Evolutionary conservation across 2,329 filamentous ascomycete species (phyloP), one percentile per base, ranked within the genome.

Genomic region (Colletotrichum simmondsii): DNA sequence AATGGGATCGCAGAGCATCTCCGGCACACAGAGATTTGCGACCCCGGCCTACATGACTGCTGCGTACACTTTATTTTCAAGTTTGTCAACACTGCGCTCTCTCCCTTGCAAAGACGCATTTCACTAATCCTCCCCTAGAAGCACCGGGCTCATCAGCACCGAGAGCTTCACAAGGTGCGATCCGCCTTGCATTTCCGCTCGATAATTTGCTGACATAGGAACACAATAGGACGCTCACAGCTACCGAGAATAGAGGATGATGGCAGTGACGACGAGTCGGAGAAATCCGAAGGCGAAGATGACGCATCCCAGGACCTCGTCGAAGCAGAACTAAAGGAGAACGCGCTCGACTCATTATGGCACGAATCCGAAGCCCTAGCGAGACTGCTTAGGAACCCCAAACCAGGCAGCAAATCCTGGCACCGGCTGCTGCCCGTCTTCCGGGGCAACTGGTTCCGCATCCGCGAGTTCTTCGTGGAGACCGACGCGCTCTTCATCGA

Each of bases 401-500:
- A 74, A 6, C 53, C 59, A 4, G 35, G 24, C 3, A 65, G 37
- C 4, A 72, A 65, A 6, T 16, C 28, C 37, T 71, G 72, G 61
- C 57, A 37, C 12, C 22, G 24, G 22, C 54, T 74, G 30, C 49
- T 72, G 28, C 32, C 35, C 3, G 52, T 75, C 26, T 52, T 68
- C 53, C 67, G 77, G 59, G 74, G 74, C 16, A 65, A 76, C 8
- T 81, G 82, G 66, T 72, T 74, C 32, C 72, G 69, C 35, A 75
- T 79, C 35, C 77, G 78, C 7, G 71, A 76, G 8, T 72, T 77
- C 35, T 83, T 79, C 62, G 73, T 76, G 14, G 65, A 70, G 6
- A 35, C 68, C 2, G 64, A 71, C 5, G 71, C 66, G 3, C 75
- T 77, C 0, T 80, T 84, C 58, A 76, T 85, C 28, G 77, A 83